These are phyloP conservation scores for Candida vartiovaarae DNA, from an alignment of 805 yeast genomes.

Conservation along the genomic window DNA sequence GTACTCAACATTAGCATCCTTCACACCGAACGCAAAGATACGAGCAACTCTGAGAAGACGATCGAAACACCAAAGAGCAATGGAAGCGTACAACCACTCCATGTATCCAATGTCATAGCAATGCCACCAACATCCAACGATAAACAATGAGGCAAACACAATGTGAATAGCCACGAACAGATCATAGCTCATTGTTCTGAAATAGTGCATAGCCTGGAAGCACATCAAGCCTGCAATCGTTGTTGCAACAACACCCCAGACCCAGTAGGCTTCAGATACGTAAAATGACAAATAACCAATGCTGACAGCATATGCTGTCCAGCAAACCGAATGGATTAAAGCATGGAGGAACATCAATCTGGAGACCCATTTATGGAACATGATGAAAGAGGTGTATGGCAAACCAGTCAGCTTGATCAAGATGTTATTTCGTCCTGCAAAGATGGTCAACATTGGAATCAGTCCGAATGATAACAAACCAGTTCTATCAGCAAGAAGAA, in stretches of 20 bases:
- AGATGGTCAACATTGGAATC: conserved; percentile 49
- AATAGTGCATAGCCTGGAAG: conserved; percentile 40
- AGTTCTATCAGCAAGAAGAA: conserved; percentile 18
- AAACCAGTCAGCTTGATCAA: conserved; percentile 55
- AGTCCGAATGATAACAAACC: conserved; percentile 25
- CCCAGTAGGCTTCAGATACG: conserved; percentile 8
- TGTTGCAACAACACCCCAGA: conserved; percentile 41
- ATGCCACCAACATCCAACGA: conserved; percentile 54
- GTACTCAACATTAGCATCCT: conserved; percentile 15
- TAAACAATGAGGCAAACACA: conserved; percentile 43
- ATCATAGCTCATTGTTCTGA: conserved; percentile 55
- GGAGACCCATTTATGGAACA: conserved; percentile 60
- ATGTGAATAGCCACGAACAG: conserved; percentile 53
- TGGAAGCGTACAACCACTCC: conserved; percentile 40
- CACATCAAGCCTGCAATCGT: conserved; percentile 35
- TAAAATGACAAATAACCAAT: conserved; percentile 7
- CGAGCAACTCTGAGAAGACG: conserved; percentile 39
- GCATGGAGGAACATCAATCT: conserved; percentile 30
- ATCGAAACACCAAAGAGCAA: conserved; percentile 28
- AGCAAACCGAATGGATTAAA: conserved; percentile 14
- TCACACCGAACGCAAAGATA: conserved; percentile 20
- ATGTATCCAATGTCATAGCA: conserved; percentile 44
- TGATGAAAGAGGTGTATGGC: conserved; percentile 53
- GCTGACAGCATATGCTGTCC: conserved; percentile 8
- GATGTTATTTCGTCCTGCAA: conserved; percentile 69